phyloP scores from a whole-genome alignment of 2,329 filamentous ascomycete genomes.

The Talaromyces sp. region DNA sequence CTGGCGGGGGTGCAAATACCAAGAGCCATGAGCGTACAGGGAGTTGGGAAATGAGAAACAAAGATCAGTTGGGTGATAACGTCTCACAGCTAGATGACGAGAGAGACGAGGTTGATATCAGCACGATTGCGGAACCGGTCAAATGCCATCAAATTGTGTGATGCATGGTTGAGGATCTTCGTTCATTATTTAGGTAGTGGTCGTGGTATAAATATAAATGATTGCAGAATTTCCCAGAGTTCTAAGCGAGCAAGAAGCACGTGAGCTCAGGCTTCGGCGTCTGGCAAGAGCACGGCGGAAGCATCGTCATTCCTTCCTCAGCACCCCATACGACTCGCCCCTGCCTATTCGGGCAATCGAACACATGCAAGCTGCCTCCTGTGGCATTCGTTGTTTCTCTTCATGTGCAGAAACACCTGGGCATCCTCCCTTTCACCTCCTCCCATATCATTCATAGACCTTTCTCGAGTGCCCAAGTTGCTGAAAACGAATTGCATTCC shows the following conservation, averaged over 20 bases:
- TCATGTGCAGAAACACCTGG: not conserved
- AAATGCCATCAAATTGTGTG: conserved; percentile 47
- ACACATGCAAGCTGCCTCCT: not conserved
- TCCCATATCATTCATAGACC: conserved; percentile 1
- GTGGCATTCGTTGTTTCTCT: not conserved
- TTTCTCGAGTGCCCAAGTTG: not conserved
- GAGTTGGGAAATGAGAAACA: conserved; percentile 52
- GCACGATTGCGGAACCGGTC: conserved; percentile 40
- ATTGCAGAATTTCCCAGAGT: not conserved
- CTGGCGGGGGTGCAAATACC: conserved; percentile 14
- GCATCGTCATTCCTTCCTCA: not conserved
- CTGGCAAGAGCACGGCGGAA: conserved; percentile 1
- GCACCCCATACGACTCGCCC: not conserved
- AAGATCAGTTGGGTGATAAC: conserved; percentile 22
- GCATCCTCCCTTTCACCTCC: not conserved
- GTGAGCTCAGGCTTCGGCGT: not conserved
- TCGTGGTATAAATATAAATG: not conserved
- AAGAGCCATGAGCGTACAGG: conserved; percentile 50
- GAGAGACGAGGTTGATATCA: conserved; percentile 33
- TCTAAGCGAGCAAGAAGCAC: not conserved
- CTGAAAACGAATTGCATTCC: not conserved
- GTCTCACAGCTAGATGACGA: conserved; percentile 40
- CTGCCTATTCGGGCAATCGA: not conserved
- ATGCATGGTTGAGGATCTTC: conserved; percentile 12
- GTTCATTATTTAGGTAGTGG: conserved; percentile 3